Evolutionary conservation across 2,329 filamentous ascomycete genomes (phyloP), one percentile per base, ranked within the genome.

Genomic region (Triangularia verruculosa): DNA sequence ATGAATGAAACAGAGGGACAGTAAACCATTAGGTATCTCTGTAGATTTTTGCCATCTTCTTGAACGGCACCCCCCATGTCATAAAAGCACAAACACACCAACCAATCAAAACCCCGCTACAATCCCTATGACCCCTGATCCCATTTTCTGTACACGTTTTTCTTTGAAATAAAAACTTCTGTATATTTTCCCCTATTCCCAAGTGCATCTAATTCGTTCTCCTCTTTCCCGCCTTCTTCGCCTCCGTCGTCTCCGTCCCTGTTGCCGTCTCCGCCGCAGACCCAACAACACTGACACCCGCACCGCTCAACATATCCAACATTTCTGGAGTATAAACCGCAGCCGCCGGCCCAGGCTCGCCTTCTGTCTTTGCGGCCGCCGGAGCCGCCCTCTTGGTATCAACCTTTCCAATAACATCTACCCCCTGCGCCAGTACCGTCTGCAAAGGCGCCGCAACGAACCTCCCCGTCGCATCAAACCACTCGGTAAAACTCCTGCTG

Each of bases 401-500:
- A 30, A 82, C 82, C 69, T 81, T 82, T 58, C 88, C 90, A 66
- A 94, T 83, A 30, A 84, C 73, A 0, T 87, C 84, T 3, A 94
- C 81, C 47, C 83, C 82, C n/a, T 83, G 83, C 11, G 90, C 90
- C 56, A 95, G 80, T 78, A 91, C 86, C 73, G 88, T 84, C 82
- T 95, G 91, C 77, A 95, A 93, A 5, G 91, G 91, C 69, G 85
- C 80, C 8, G 86, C 84, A 54, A 93, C 84, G 74, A 95, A 93
- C 74, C 83, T 84, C 57, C 92, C 92, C 47, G 82, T 79, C 61
- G 78, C 79, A 75, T 96, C 90, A 70, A 94, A 95, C 90, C 90
- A 95, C 60, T 84, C 81, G 32, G 84, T 85, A 74, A 95, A 94
- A 34, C 89, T 83, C 53, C 84, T 83, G 66, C 82, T 77, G 65